Evolutionary conservation across 306 rosid species (phyloP).

Genomic region (Urtica urens): DNA sequence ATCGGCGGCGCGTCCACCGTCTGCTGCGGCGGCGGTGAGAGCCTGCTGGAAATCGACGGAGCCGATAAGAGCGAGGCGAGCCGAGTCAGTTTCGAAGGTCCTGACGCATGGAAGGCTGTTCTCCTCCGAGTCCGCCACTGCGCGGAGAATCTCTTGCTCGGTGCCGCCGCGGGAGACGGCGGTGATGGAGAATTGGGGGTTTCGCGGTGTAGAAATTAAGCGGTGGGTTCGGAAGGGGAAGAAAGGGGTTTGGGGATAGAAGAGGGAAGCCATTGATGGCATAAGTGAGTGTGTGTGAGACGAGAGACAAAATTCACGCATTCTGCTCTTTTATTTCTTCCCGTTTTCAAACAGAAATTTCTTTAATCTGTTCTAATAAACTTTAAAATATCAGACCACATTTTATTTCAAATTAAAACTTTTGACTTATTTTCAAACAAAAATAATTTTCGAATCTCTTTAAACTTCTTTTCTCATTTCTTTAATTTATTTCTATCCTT

Average conservation of each 20-base stretch:
- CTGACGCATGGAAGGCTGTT: slow-evolving; percentile 67
- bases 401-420: no score
- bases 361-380: no score
- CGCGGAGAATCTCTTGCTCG: slow-evolving; percentile 64
- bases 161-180: slow-evolving; percentile 41
- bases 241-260: slow-evolving; percentile 21
- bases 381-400: no score
- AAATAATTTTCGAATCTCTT: no score
- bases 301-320: no score
- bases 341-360: no score
- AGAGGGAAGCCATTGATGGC: slow-evolving; percentile 34
- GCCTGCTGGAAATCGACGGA: slow-evolving; percentile 69
- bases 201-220: slow-evolving; percentile 1
- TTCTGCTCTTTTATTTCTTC: no score
- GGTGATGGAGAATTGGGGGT: slow-evolving; percentile 12
- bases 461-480: no score
- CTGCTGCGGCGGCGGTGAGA: slow-evolving; percentile 80
- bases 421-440: no score
- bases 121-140: slow-evolving; percentile 50
- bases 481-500: no score
- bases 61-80: slow-evolving; percentile 61
- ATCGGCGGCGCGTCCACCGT: slow-evolving; percentile 70
- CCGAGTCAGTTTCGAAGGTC: slow-evolving; percentile 55
- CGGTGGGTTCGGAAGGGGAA: slow-evolving; percentile 17
- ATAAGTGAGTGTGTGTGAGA: no score